Evolutionary conservation across 1,139 yeast genomes (phyloP), one percentile per base, ranked within the genome.

Genomic region (Taphrina flavorubra): DNA sequence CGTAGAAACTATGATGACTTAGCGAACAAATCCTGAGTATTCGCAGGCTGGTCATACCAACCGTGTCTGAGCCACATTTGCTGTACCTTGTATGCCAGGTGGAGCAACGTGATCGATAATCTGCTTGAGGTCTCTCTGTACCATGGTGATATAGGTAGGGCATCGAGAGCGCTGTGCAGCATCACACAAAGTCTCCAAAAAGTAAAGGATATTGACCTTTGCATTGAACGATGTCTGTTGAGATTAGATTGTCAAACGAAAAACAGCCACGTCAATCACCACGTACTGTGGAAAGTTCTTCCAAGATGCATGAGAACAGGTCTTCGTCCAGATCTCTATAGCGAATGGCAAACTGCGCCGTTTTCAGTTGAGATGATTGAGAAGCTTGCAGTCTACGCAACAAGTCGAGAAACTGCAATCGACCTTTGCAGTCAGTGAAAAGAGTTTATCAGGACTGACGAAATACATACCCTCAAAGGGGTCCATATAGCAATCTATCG

Each of bases 261-360:
- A 0, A 1, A 39, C 6, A 39, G 42, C 42, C 42, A 11, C 42
- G 42, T 3, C 14, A 14, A 39, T 39, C 31, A 4, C 4, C 13
- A 39, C 53, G n/a, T 42, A 71, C 74, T 69, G 81, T 85, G 56
- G 83, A 82, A n/a, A 90, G 77, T n/a, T 86, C 85, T 70, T 88
- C 92, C 37, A 89, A 75, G 16, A 90, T 84, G 68, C 89, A 85
- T 1, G 90, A 87, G 75, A 87, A 87, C 71, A 91, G 79, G 75
- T 89, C 92, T 74, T 89, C 96, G 73, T 85, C 86, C 40, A 86
- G 81, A 36, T 86, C 92, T 57, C 60, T 70, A 51, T 74, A 67
- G 44, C 72, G 62, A n/a, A 74, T 63, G 20, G 76, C 75, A 67
- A 73, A 74, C 44, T 72, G 75, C 6, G 76, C 76, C 25, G 73